Conservation (phyloP, 805 yeast species). For the Zygoascus flipseniorum region DNA sequence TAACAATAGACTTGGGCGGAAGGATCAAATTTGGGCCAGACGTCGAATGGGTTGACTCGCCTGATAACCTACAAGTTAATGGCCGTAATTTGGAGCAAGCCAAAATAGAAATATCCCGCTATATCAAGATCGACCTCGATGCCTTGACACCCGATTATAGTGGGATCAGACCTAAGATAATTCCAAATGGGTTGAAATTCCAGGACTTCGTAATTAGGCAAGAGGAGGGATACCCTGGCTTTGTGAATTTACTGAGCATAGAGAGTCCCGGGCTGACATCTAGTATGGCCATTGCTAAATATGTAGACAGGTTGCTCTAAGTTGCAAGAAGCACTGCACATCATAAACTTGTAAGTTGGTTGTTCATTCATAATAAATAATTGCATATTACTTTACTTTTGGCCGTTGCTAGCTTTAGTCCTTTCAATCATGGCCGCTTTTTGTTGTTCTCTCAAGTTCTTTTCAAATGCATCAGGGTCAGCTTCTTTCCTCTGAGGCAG, state of each 20-base stretch:
- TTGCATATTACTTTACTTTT: not conserved
- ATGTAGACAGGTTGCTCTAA: slow-evolving; percentile 35
- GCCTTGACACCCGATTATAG: slow-evolving; percentile 60
- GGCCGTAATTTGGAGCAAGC: slow-evolving; percentile 45
- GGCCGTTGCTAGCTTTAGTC: not conserved
- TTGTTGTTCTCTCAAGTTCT: slow-evolving; percentile 11
- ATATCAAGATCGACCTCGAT: slow-evolving; percentile 49
- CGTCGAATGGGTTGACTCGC: slow-evolving; percentile 59
- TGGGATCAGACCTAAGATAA: slow-evolving; percentile 78
- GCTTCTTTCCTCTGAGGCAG: slow-evolving; percentile 40
- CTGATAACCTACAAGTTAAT: slow-evolving; percentile 25
- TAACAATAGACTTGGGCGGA: slow-evolving; percentile 77
- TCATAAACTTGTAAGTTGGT: no score
- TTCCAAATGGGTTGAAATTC: slow-evolving; percentile 38
- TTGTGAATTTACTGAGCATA: slow-evolving; percentile 70
- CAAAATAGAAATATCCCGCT: slow-evolving; percentile 45
- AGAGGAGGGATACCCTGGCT: slow-evolving; percentile 68
- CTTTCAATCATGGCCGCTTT: slow-evolving; percentile 13
- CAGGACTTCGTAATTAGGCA: slow-evolving; percentile 68
- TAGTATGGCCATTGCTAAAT: slow-evolving; percentile 72
- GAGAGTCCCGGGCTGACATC: slow-evolving; percentile 90
- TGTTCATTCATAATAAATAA: no score
- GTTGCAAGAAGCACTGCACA: not conserved
- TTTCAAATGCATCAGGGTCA: slow-evolving; percentile 14
- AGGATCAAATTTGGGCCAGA: slow-evolving; percentile 83